Conservation (phyloP, 116 monocot species). For the Phalaenopsis hybrid region DNA sequence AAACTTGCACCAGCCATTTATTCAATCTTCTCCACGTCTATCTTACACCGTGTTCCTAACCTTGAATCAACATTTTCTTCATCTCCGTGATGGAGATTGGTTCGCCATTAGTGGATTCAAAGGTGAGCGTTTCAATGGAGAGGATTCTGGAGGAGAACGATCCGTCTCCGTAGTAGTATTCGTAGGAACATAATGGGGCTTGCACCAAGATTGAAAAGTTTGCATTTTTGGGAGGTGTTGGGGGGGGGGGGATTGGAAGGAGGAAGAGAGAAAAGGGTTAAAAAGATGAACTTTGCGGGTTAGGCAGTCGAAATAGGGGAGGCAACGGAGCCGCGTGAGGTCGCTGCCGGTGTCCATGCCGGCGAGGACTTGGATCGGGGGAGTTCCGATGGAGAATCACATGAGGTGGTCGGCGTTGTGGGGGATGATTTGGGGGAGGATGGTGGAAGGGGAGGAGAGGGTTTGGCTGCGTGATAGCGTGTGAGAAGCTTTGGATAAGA, state of each 20-base stretch:
- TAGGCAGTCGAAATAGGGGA: constrained; percentile 29
- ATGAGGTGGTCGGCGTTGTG: constrained; percentile 24
- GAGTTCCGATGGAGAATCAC: constrained; percentile 37
- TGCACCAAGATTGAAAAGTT: constrained; percentile 7
- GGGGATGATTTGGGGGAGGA: neutral
- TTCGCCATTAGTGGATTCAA: neutral
- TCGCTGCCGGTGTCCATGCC: constrained; percentile 47
- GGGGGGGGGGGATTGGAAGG: constrained; percentile 18
- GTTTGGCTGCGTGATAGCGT: neutral
- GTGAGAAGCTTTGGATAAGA: neutral
- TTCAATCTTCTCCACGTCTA: too few species aligned
- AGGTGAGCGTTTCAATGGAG: constrained; percentile 16
- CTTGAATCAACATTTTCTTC: too few species aligned
- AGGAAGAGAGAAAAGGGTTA: constrained; percentile 30
- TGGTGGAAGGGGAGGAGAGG: too few species aligned
- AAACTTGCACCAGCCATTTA: too few species aligned
- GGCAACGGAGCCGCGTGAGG: constrained; percentile 37
- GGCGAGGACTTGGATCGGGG: constrained; percentile 14
- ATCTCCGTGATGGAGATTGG: too few species aligned
- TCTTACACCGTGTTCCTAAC: too few species aligned
- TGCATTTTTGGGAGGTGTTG: constrained; percentile 6
- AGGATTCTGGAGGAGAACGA: constrained; percentile 20
- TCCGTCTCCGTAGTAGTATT: constrained; percentile 16
- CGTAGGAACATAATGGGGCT: constrained; percentile 6
- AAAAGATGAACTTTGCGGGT: constrained; percentile 13